These are phyloP conservation scores for Podila epicladia DNA, from an alignment of 192 early-diverging fungal genomes.

Conservation along the genomic window DNA sequence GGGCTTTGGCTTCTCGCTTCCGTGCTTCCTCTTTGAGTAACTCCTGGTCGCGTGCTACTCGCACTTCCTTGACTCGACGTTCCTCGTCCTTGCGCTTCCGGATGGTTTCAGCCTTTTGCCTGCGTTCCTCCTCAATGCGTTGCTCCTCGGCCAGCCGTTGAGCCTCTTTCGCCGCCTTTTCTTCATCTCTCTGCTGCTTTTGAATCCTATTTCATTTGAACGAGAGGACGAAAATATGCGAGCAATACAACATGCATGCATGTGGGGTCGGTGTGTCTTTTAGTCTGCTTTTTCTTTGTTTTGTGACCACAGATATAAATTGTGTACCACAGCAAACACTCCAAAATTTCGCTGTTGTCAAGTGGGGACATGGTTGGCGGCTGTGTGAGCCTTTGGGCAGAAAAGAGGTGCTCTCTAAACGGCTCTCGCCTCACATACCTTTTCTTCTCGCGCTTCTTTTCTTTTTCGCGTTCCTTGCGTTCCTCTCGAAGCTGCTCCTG, in stretches of 20 bases:
- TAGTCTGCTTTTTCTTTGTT: no score
- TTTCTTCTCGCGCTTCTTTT: constrained; percentile 81
- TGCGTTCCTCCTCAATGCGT: constrained; percentile 41
- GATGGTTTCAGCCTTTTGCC: constrained; percentile 67
- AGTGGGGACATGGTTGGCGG: no score
- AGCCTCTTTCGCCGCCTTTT: constrained; percentile 67
- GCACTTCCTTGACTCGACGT: constrained; percentile 64
- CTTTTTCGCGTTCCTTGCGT: constrained; percentile 70
- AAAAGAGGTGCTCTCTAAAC: neutral
- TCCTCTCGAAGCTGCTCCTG: constrained; percentile 63
- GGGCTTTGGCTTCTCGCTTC: constrained; percentile 55
- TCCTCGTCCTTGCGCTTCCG: constrained; percentile 68
- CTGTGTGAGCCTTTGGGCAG: no score
- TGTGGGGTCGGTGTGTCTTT: no score
- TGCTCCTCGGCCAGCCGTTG: constrained; percentile 61
- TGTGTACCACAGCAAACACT: no score
- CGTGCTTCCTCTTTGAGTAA: constrained; percentile 57
- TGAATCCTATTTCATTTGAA: constrained; percentile 55
- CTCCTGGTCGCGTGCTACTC: constrained; percentile 61
- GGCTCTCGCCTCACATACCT: constrained; percentile 54
- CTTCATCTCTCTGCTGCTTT: constrained; percentile 79
- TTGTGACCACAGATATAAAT: no score
- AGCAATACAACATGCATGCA: neutral
- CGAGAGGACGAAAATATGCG: constrained; percentile 1
- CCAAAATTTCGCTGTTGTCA: no score